phyloP scores from a whole-genome alignment of 164 flowering plant species.

The Stephania japonica region DNA sequence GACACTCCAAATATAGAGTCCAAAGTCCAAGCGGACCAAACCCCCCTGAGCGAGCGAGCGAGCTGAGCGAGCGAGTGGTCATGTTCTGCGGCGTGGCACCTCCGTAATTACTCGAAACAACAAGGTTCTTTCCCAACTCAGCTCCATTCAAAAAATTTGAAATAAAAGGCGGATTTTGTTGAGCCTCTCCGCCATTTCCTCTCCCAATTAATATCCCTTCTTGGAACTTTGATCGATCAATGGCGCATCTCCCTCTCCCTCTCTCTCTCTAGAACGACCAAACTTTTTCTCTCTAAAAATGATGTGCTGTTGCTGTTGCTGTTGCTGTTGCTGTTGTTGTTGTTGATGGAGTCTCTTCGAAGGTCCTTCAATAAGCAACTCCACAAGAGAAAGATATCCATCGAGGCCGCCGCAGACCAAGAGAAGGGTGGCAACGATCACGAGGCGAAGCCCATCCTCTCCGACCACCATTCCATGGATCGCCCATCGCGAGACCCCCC shows the following conservation, averaged over 20 bases:
- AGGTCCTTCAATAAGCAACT: conserved; percentile 17
- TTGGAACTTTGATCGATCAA: not conserved
- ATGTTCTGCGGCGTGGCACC: too few relatives aligned
- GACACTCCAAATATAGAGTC: too few relatives aligned
- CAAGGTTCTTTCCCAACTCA: too few relatives aligned
- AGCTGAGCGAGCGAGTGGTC: too few relatives aligned
- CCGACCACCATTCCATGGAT: not conserved
- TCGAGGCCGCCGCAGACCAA: not conserved
- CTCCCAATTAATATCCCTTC: too few relatives aligned
- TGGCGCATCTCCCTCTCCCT: not conserved
- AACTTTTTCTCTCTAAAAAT: too few relatives aligned
- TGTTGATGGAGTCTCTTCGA: conserved; percentile 19
- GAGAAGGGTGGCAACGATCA: not conserved
- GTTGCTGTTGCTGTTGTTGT: not conserved
- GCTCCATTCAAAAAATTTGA: too few relatives aligned
- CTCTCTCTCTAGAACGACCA: not conserved
- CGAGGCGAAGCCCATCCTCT: conserved; percentile 24
- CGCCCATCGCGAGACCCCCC: not conserved
- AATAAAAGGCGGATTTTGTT: too few relatives aligned
- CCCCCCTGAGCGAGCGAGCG: too few relatives aligned
- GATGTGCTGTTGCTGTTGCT: not conserved
- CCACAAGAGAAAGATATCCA: conserved; percentile 13
- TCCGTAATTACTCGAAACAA: too few relatives aligned
- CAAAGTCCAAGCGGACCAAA: too few relatives aligned
- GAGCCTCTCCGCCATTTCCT: too few relatives aligned